phyloP scores from a whole-genome alignment of 2,329 filamentous ascomycete genomes.

The Diplodia mutila region DNA sequence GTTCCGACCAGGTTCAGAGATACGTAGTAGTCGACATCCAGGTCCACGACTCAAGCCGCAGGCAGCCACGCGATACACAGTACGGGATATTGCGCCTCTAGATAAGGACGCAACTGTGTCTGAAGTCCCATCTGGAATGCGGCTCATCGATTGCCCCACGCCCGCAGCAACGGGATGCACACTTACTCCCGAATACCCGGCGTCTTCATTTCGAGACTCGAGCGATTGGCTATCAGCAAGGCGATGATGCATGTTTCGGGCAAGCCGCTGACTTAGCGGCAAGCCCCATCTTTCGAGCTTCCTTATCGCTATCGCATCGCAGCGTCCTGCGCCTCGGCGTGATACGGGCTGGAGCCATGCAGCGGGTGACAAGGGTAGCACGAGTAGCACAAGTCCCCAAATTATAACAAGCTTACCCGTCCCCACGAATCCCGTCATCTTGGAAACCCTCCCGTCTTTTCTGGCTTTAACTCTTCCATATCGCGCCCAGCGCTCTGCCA shows the following conservation, averaged over 20 bases:
- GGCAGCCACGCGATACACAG: not conserved
- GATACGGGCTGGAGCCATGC: conserved; percentile 9
- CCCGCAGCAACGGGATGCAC: not conserved
- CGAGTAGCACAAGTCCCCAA: not conserved
- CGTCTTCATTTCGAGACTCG: not conserved
- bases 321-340: conserved; percentile 1
- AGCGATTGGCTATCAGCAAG: not conserved
- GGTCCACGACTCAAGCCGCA: not conserved
- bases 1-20: not conserved
- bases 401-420: conserved; percentile 13
- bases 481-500: too few species aligned
- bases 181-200: too few species aligned
- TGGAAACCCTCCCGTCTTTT: not conserved
- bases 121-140: not conserved
- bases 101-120: not conserved
- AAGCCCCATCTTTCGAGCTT: not conserved
- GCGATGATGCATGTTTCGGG: not conserved
- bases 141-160: not conserved
- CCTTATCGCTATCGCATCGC: conserved; percentile 17
- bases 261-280: not conserved
- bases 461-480: not conserved
- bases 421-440: not conserved
- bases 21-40: too few species aligned
- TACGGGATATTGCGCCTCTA: too few species aligned
- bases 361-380: conserved; percentile 4